Percentiles rank a stretch among this genome's conserved stretches.
phyloP scores from a whole-genome alignment of 371 early-diverging fungal genomes.

The Mucor irregularis region DNA sequence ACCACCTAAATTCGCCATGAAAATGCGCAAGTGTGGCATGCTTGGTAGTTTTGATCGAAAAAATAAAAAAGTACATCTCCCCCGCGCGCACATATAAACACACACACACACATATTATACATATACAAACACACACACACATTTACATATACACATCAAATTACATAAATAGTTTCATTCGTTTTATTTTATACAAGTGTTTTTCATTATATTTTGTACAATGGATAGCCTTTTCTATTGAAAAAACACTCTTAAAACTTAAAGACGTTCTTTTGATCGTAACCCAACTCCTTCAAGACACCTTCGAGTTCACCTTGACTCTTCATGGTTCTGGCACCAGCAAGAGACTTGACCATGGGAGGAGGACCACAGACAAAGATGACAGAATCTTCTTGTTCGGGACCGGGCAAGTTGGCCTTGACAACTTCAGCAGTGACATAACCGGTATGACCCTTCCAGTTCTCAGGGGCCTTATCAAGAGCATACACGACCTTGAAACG shows the following conservation, averaged over 20 bases:
- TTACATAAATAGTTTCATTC: no score
- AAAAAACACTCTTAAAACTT: no score
- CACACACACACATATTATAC: no score
- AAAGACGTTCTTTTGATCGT: slow-evolving; percentile 74
- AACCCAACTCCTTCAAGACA: slow-evolving; percentile 85
- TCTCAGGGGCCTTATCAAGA: slow-evolving; percentile 70
- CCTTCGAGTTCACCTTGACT: slow-evolving; percentile 86
- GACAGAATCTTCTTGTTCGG: slow-evolving; percentile 55
- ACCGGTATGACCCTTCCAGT: slow-evolving; percentile 73
- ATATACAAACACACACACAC: no score
- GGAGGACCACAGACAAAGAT: slow-evolving; percentile 92
- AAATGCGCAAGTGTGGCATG: slow-evolving; percentile 38
- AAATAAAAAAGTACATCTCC: no score
- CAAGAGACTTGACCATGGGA: slow-evolving; percentile 74
- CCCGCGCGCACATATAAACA: no score
- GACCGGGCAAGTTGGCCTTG: slow-evolving; percentile 63
- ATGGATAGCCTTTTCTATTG: no score
- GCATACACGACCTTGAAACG: slow-evolving; percentile 80
- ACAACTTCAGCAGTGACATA: slow-evolving; percentile 70
- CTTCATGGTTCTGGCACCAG: slow-evolving; percentile 85
- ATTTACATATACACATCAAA: no score
- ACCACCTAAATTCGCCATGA: slow-evolving; percentile 58
- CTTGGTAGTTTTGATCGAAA: slow-evolving; percentile 11
- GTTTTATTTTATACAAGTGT: neutral
- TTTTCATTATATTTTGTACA: neutral